phyloP scores from a whole-genome alignment of 306 rosid species.

The Fragaria nilgerrensis region DNA sequence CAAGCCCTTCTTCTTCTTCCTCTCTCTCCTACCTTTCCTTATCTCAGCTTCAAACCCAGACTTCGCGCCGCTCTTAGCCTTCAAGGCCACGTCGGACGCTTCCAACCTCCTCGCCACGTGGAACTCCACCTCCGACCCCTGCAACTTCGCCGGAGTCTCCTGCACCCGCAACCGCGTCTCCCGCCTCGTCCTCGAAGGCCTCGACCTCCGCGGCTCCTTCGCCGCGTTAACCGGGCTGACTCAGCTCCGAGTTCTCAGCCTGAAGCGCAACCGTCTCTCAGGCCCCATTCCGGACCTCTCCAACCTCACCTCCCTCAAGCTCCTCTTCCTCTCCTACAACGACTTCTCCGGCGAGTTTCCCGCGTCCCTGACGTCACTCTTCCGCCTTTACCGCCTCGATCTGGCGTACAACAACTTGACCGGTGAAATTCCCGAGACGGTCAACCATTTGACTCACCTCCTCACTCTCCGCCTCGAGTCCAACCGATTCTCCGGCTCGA shows the following conservation, averaged over 20 bases:
- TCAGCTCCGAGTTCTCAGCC: constrained; percentile 75
- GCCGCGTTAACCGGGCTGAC: constrained; percentile 43
- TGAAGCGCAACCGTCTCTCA: constrained; percentile 58
- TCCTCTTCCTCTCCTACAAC: constrained; percentile 65
- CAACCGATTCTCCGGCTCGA: constrained; percentile 50
- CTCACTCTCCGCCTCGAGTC: constrained; percentile 65
- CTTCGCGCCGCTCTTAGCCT: constrained; percentile 46
- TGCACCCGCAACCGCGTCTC: constrained; percentile 63
- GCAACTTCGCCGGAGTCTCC: constrained; percentile 60
- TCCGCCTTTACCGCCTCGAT: constrained; percentile 76
- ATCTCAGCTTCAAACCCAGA: constrained; percentile 32
- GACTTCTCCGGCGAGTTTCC: constrained; percentile 64
- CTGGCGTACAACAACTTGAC: constrained; percentile 64
- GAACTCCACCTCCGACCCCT: constrained; percentile 57
- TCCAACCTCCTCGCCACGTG: constrained; percentile 52
- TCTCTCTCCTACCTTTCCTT: background rate
- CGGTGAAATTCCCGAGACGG: constrained; percentile 51
- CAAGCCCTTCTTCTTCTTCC: constrained; percentile 5
- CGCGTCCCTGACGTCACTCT: constrained; percentile 35
- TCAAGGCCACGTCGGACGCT: constrained; percentile 53
- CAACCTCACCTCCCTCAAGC: constrained; percentile 54
- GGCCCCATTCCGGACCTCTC: constrained; percentile 66
- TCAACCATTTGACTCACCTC: constrained; percentile 50
- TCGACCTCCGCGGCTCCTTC: constrained; percentile 56
- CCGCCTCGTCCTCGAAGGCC: constrained; percentile 62